Evolutionary conservation across 768 basidiomycete species (phyloP), one percentile per base, ranked within the genome.

Genomic region (Amanita polypyramis): DNA sequence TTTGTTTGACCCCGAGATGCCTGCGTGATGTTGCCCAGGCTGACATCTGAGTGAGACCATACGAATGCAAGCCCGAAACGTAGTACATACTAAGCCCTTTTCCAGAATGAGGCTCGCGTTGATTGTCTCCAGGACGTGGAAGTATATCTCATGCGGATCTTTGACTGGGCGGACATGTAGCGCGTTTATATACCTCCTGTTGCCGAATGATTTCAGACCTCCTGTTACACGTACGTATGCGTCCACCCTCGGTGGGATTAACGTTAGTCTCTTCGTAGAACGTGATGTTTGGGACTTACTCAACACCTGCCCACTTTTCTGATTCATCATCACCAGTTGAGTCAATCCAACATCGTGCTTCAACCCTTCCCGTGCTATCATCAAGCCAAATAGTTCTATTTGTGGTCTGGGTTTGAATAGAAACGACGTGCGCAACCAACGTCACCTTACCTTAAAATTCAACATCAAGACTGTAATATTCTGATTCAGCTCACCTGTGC

Each of bases 291-390:
- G 41, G 36, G 42, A 55, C 63, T 17, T 50, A 74, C 72, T 64
- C 64, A 41, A 84, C 72, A 0, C 69, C 74, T 39, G 67, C 67
- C 63, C 66, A 70, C 45, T 70, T 68, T 4, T 69, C 67, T 1
- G 68, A 68, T 27, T 80, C 77, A 3, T 81, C 80, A 21, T 76
- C 76, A 41, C 62, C 64, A 30, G 70, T 70, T 9, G 79, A 70
- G 55, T 92, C 89, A 8, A 82, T 67, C 94, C 95, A 97, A 52
- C 82, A 82, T 19, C 86, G 78, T 19, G 80, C 83, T 57, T 89
- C 85, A 15, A 86, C 76, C 36, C 65, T 66, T 17, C 84, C 91
- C 2, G 88, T 87, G 10, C 93, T 91, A 61, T 99, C 95, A 50
- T 93, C 86, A 4, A 99, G 68, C 50, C 68, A 64, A 58, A 90